Base-by-base conservation (phyloP, 768 basidiomycete genomes). In the Candolleomyces aberdarensis region DNA sequence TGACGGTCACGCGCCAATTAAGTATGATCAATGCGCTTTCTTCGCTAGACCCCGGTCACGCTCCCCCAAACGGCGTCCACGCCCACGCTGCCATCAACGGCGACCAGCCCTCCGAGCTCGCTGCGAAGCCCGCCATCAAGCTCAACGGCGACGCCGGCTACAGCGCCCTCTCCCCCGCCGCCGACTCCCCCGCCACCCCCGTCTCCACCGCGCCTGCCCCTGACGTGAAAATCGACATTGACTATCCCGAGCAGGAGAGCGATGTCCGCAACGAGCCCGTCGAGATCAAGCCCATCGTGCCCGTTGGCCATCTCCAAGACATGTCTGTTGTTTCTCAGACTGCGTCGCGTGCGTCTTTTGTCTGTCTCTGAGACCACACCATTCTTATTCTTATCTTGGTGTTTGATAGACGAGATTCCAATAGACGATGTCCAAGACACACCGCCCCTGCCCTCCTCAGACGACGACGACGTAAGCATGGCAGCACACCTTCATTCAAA, bases 1-100 rank as follows among this genome's bases (percentile, higher is more conserved):
- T 88, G 86, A 89, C 88, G 67, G 87, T 89, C 86, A 89, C 88
- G 80, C 82, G 78, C 77, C 78, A 77, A 80, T 78, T 78, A 88
- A 88, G 87, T 81, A 80, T 36, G 36, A 36, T 36, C 36, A 36
- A 36, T 36, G 36, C 36, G 36, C 36, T 36, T 36, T 36, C 36
- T 79, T 58, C 70, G 59, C 56, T 65, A 63, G 72, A 71, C 63
- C 62, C 74, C 66, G 70, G 73, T 77, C 77, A 76, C 72, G 70
- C 69, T 63, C 64, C 69, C 69, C 53, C 67, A 68, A 75, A 78
- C 74, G 75, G 73, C 74, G 74, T 76, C 79, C 72, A 70, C 75
- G 70, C 73, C 79, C 72, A 70, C 75, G 70, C 73, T 65, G 56
- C 62, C 66, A 67, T 67, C 66, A 67, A 67, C 68, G 67, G 66